Evolutionary conservation across 306 rosid genomes (phyloP), one percentile per base, ranked within the genome.

Genomic region (Cicer judaicum): DNA sequence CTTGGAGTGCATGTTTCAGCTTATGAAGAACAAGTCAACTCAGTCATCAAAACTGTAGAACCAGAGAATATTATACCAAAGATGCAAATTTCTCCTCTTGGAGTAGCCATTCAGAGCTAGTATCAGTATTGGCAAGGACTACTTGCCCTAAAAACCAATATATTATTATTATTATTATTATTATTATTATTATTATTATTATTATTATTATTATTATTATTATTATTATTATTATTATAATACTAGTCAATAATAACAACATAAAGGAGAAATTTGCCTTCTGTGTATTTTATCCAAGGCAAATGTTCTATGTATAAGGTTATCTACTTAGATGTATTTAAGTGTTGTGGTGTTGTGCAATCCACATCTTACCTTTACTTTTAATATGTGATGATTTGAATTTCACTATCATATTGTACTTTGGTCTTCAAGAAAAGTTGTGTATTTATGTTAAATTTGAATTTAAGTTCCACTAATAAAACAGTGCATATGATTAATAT

Each of bases 1-100:
- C 86, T 84, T 4, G 98, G 96, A 63, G 97, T 95, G 39, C 99
- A 95, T 73, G 21, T 57, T 39, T 83, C 91, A n/a, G 96, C 92
- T 70, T 95, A 95, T 82, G 93, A 85, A 6, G 39, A 80, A 6
- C 75, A 81, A 34, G 50, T 50, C 18, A 66, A 76, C 10, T 15
- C 79, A 8, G 84, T 38, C 24, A 44, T 36, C 41, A 80, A 59
- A 47, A 40, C 72, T 77, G 75, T 59, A 15, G 83, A 80, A 64
- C 65, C 77, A 24, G 83, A 73, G 88, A 90, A 92, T 79, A 82
- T 90, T 60, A 79, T 88, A 50, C 87, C 90, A 1, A 79, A 67
- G 42, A 67, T 90, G 75, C 85, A 80, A 68, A 76, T 78, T 14
- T 74, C 70, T 63, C 56, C 85, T 44, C 73, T 82, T 1, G 94